phyloP scores from a whole-genome alignment of 2,329 filamentous ascomycete genomes.

The Fusarium sp. region DNA sequence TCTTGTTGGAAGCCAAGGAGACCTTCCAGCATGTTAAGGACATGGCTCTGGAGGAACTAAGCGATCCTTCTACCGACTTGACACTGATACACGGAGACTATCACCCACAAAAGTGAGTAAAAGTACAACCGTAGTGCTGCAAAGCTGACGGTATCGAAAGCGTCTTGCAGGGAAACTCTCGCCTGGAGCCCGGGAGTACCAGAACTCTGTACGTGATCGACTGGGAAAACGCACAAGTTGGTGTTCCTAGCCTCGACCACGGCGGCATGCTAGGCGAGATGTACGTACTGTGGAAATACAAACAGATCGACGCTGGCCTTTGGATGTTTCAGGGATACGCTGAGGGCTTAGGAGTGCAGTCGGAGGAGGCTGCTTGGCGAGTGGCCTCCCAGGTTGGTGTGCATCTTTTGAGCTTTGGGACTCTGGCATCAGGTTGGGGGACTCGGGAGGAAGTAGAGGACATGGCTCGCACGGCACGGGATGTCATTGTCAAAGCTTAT shows the following conservation, averaged over 20 bases:
- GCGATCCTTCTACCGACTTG: not conserved
- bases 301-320: not conserved
- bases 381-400: no score
- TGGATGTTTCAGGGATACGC: conserved; percentile 10
- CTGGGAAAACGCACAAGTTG: conserved; percentile 15
- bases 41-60: not conserved
- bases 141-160: not conserved
- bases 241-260: not conserved
- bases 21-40: not conserved
- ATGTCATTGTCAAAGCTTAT: not conserved
- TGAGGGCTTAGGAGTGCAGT: not conserved
- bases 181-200: not conserved
- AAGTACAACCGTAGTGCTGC: accelerated
- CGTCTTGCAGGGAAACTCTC: not conserved
- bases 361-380: no score
- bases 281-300: conserved; percentile 1
- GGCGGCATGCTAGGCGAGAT: conserved; percentile 22
- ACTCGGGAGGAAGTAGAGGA: no score
- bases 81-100: conserved; percentile 12
- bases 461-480: no score
- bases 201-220: conserved; percentile 4
- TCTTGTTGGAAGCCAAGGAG: not conserved
- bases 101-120: conserved; percentile 6
- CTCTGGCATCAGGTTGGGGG: no score
- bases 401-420: no score